phyloP scores from a whole-genome alignment of 2,329 filamentous ascomycete genomes.

The Pseudogymnoascus sp. region DNA sequence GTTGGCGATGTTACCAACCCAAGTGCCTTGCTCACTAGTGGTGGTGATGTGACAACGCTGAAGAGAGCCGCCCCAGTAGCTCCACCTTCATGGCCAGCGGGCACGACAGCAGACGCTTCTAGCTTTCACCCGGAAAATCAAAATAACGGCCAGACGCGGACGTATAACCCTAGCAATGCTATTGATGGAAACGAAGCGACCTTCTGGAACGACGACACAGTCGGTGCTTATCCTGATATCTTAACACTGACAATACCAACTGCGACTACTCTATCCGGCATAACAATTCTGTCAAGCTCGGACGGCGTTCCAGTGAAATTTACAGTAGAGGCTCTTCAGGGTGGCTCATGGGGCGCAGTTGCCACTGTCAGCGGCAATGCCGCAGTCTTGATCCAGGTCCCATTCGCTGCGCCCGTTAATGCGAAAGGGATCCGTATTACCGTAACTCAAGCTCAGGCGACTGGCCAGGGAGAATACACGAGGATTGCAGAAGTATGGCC shows the following conservation, averaged over 20 bases:
- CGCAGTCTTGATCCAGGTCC: neutral
- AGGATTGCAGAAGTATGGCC: constrained; percentile 11
- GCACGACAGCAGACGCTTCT: constrained; percentile 5
- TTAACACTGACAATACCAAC: neutral
- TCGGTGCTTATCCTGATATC: neutral
- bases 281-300: neutral
- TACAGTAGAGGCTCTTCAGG: neutral
- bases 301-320: constrained; percentile 5
- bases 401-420: neutral
- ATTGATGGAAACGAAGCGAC: neutral
- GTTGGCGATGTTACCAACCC: constrained; percentile 37
- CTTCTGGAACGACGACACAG: constrained; percentile 9
- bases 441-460: neutral
- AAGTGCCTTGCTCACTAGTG: constrained; percentile 30
- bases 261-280: neutral
- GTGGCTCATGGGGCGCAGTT: neutral
- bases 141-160: neutral
- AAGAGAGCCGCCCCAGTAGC: constrained; percentile 23
- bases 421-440: neutral
- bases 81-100: neutral
- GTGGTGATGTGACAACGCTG: constrained; percentile 28
- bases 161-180: constrained; percentile 1
- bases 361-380: neutral
- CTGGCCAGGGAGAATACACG: neutral
- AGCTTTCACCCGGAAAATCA: neutral